These are phyloP conservation scores for Mediolabrus comicus DNA, from an alignment of 108 stramenopile species.

Conservation along the genomic window DNA sequence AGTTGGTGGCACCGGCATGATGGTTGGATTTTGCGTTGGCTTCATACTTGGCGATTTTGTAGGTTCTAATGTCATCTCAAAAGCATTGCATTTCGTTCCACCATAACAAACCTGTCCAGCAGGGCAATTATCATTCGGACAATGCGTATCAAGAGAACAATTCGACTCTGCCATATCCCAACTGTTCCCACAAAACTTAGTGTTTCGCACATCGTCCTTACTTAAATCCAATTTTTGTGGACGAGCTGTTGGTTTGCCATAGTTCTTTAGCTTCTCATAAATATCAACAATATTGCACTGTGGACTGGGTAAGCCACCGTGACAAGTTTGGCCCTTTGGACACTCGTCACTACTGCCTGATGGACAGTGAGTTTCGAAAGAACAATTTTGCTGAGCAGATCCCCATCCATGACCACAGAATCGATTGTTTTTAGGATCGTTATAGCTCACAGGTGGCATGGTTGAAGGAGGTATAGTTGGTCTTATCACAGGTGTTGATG, in stretches of 20 bases:
- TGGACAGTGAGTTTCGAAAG: conserved; percentile 27
- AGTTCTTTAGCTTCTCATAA: neutral
- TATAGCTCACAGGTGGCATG: conserved; percentile 19
- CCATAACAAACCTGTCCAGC: conserved; percentile 29
- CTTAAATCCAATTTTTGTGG: neutral
- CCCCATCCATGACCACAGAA: conserved; percentile 3
- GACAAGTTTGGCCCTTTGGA: conserved; percentile 29
- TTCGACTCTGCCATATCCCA: conserved; percentile 14
- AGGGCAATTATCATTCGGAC: conserved; percentile 34
- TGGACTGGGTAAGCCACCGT: conserved; percentile 20
- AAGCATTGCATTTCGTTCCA: conserved; percentile 32
- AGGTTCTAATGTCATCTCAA: conserved; percentile 24
- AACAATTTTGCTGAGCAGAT: neutral
- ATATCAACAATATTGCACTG: conserved; percentile 13
- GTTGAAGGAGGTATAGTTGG: conserved; percentile 26
- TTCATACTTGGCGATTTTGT: neutral
- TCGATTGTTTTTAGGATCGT: conserved; percentile 23
- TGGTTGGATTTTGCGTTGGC: conserved; percentile 2
- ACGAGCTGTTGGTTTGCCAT: neutral
- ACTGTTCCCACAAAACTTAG: conserved; percentile 21
- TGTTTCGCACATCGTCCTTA: neutral
- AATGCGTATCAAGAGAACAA: conserved; percentile 39
- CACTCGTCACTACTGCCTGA: conserved; percentile 30
- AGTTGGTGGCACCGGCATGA: conserved; percentile 13
- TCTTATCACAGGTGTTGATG: conserved; percentile 7